Conservation (phyloP, 345 rosid species). For the Populus pruinosa region DNA sequence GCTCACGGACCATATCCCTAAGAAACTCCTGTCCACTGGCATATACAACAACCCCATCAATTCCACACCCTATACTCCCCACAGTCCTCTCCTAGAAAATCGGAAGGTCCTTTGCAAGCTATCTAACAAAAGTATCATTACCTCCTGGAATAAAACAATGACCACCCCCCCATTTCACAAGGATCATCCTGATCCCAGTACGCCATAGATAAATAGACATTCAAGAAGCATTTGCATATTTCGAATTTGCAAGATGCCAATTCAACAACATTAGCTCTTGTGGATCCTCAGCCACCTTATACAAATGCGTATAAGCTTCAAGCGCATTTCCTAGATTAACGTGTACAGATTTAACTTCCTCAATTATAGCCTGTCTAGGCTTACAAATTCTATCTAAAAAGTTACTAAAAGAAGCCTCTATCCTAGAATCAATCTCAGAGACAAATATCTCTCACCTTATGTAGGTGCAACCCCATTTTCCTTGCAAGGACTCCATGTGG, state of each 20-base stretch:
- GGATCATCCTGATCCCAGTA: constrained; percentile 99
- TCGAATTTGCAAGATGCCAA: constrained; percentile 95
- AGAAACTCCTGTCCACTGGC: constrained; percentile 67
- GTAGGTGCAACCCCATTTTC: constrained; percentile 83
- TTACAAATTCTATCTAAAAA: constrained; percentile 87
- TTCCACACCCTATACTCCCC: constrained; percentile 72
- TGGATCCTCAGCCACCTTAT: constrained; percentile 71
- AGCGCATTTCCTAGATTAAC: constrained; percentile 81
- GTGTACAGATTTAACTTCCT: constrained; percentile 85
- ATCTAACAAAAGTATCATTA: constrained; percentile 76
- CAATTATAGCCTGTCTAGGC: constrained; percentile 92
- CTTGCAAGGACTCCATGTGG: constrained; percentile 91
- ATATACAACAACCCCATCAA: constrained; percentile 70
- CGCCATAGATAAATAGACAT: constrained; percentile 85
- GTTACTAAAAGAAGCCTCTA: constrained; percentile 83
- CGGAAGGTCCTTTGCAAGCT: constrained; percentile 81
- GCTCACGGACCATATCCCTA: constrained; percentile 94
- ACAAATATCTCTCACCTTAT: constrained; percentile 91
- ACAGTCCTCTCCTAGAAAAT: constrained; percentile 72
- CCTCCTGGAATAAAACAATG: constrained; percentile 98
- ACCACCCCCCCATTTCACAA: constrained; percentile 97
- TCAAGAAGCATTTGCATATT: constrained; percentile 89
- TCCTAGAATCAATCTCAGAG: constrained; percentile 73
- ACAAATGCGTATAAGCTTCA: constrained; percentile 72
- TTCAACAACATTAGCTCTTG: constrained; percentile 83